phyloP scores from a whole-genome alignment of 495 filamentous ascomycete species.

The Podospora fimiseda region DNA sequence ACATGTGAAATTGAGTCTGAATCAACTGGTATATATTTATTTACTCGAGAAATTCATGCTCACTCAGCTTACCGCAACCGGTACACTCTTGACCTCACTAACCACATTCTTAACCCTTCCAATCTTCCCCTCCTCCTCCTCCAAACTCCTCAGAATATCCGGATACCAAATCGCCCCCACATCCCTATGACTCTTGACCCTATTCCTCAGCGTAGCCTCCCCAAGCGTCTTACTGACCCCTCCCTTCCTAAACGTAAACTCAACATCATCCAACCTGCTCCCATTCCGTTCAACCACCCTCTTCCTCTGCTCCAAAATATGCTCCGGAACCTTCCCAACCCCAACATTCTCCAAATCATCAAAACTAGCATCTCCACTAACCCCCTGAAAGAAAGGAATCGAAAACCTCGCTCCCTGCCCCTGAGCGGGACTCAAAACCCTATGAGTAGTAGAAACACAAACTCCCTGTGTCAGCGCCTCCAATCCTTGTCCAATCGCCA shows the following conservation, averaged over 20 bases:
- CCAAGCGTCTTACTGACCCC: slow-evolving; percentile 59
- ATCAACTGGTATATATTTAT: too few species aligned
- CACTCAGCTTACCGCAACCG: slow-evolving; percentile 4
- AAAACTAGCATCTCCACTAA: slow-evolving; percentile 73
- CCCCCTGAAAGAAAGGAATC: slow-evolving; percentile 90
- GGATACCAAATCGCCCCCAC: slow-evolving; percentile 85
- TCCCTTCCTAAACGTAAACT: slow-evolving; percentile 70
- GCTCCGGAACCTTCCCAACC: slow-evolving; percentile 60
- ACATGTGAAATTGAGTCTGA: too few species aligned
- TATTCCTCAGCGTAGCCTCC: slow-evolving; percentile 76
- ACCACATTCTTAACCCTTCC: slow-evolving; percentile 21
- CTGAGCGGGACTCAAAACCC: slow-evolving; percentile 59
- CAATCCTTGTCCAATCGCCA: slow-evolving; percentile 88
- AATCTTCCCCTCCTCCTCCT: slow-evolving; percentile 38
- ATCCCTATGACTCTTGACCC: slow-evolving; percentile 86
- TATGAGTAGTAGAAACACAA: slow-evolving; percentile 79
- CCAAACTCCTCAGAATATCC: slow-evolving; percentile 51
- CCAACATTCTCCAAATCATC: slow-evolving; percentile 55
- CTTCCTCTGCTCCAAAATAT: slow-evolving; percentile 52
- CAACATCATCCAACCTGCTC: slow-evolving; percentile 59
- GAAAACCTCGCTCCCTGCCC: slow-evolving; percentile 70
- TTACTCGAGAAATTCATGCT: too few species aligned
- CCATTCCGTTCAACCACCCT: slow-evolving; percentile 44
- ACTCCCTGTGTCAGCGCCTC: slow-evolving; percentile 88
- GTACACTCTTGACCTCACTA: slow-evolving; percentile 7